Conservation (phyloP, 192 early-diverging fungal species). For the Umbelopsis sp. region DNA sequence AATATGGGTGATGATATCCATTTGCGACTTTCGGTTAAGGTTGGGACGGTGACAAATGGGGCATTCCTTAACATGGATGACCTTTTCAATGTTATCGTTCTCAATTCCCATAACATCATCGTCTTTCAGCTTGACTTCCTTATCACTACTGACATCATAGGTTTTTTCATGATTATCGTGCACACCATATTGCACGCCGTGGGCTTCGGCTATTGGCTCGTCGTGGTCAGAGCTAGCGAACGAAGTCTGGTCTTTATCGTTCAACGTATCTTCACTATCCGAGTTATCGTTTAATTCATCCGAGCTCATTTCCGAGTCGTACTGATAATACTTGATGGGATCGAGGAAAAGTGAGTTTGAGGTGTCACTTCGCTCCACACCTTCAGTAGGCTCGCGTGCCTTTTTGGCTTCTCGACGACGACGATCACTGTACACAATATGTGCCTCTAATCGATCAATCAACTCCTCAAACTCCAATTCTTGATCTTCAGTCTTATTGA, state of each 20-base stretch:
- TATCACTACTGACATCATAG: not conserved
- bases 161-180: not conserved
- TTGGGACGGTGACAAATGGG: slow-evolving; percentile 61
- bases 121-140: not conserved
- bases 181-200: not conserved
- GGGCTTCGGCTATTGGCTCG: slow-evolving; percentile 17
- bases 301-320: not conserved
- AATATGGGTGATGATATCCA: slow-evolving; percentile 71
- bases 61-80: slow-evolving; percentile 64
- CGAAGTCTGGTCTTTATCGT: not conserved
- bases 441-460: slow-evolving; percentile 52
- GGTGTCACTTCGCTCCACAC: not conserved
- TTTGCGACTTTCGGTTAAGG: slow-evolving; percentile 48
- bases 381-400: not conserved
- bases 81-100: slow-evolving; percentile 41
- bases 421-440: slow-evolving; percentile 18
- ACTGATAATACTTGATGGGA: not conserved
- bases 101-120: slow-evolving; percentile 28
- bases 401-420: not conserved
- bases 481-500: slow-evolving; percentile 42
- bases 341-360: slow-evolving; percentile 24
- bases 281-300: not conserved
- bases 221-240: not conserved
- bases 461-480: slow-evolving; percentile 66
- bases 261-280: not conserved